Base-by-base conservation (phyloP, 805 yeast genomes). In the Wickerhamiella australiensis region DNA sequence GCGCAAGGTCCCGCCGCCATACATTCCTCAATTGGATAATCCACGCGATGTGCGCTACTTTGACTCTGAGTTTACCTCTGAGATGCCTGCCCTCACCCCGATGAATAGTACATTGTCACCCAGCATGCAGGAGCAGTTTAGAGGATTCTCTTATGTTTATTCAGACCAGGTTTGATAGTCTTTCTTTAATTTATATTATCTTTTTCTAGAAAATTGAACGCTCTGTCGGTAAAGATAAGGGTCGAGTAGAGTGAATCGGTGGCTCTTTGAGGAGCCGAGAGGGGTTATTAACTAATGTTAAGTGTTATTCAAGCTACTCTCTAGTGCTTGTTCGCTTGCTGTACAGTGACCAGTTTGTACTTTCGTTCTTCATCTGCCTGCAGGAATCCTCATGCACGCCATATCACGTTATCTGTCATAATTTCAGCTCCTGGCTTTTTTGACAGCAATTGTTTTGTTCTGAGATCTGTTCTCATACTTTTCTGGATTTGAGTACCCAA, bases 11-110 rank as follows among this genome's bases (percentile, higher is more conserved):
- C 77, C 79, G 50, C 94, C 97, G 1, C 98, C 98, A 36, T 92
- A 79, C 63, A 70, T 85, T 50, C 98, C 98, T 1, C 87, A 84
- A 57, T 75, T 92, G 47, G 78, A 78, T 49, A 80, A 86, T 45
- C 94, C 90, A 46, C 87, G 88, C 51, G 97, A 88, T 65, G 87
- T 88, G 42, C 77, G 92, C 2, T 86, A 86, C 69, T 92, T 92
- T 62, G 98, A 92, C 67, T 83, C 81, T 59, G 96, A 87, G 64
- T 92, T 92, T 63, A 92, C 98, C 0, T 78, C 87, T 0, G 96
- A 92, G 61, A 82, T 92, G 31, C 96, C 97, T 31, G 81, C 94
- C 46, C 73, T 90, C 65, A 92, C 98, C 1, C 98, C 98, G 1
- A 88, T 92, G 45, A 90, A 86, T 53, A 82, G 95, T 26, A 80